Percentiles rank a stretch among this genome's conserved stretches.
Evolutionary conservation across 129 eudicot species (phyloP).

Genomic region (Logfia minima): DNA sequence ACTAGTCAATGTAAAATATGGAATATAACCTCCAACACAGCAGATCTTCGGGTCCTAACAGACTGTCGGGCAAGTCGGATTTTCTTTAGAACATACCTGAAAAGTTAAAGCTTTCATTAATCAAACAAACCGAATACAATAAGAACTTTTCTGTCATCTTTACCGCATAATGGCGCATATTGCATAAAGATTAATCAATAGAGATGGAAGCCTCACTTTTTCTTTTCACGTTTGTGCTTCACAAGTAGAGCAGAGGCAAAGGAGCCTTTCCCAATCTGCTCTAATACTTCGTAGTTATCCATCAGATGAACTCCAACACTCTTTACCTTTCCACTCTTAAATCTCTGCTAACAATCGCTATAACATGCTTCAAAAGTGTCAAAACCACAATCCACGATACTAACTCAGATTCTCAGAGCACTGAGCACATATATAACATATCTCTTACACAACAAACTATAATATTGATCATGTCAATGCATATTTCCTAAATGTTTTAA

Average conservation of each 20-base stretch:
- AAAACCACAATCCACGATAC: conserved; percentile 1
- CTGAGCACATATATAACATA: background rate
- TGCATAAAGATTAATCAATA: conserved; percentile 12
- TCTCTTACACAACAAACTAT: background rate
- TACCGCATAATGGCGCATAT: background rate
- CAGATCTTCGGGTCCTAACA: conserved; percentile 86
- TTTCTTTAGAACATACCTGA: conserved; percentile 85
- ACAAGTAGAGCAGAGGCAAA: conserved; percentile 97
- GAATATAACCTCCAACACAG: conserved; percentile 69
- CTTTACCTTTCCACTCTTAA: conserved; percentile 15
- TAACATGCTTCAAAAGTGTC: conserved; percentile 16
- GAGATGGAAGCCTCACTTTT: conserved; percentile 55
- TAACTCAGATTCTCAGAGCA: background rate
- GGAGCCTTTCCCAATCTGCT: conserved; percentile 96
- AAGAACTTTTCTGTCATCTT: background rate
- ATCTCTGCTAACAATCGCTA: conserved; percentile 17
- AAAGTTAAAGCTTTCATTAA: conserved; percentile 25
- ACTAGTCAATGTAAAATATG: background rate
- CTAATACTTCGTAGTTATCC: conserved; percentile 91
- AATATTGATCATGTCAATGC: conserved; percentile 1
- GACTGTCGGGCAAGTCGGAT: conserved; percentile 92
- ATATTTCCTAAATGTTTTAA: background rate
- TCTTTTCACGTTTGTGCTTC: conserved; percentile 86
- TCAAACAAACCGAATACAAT: background rate
- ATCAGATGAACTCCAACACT: conserved; percentile 35